Conservation (phyloP, 2,329 filamentous ascomycete genomes). For the Parascedosporium putredinis region DNA sequence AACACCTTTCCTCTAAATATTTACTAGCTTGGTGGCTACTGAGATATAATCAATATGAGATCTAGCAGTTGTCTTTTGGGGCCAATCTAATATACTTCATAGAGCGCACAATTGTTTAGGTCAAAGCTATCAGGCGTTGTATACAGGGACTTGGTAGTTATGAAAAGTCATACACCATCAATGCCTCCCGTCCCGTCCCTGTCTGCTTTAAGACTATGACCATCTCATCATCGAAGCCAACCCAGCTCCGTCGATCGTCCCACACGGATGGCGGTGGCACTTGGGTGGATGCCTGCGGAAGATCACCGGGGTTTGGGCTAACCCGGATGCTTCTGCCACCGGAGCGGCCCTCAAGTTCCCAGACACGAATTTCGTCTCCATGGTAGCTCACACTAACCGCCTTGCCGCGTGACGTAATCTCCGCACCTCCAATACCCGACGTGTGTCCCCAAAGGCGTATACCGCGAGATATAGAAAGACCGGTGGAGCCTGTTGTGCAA, state of each 20-base stretch:
- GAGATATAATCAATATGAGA: no score
- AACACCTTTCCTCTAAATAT: no score
- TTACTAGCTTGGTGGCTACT: no score
- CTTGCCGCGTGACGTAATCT: slow-evolving; percentile 75
- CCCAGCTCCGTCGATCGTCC: slow-evolving; percentile 49
- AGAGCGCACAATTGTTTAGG: no score
- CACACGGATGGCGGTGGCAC: slow-evolving; percentile 16
- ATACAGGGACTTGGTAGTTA: slow-evolving; percentile 13
- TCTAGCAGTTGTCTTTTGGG: no score
- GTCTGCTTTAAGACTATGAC: slow-evolving; percentile 76
- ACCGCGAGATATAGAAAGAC: slow-evolving; percentile 60
- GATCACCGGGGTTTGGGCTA: slow-evolving; percentile 23
- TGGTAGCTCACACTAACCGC: slow-evolving; percentile 77
- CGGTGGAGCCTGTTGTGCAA: slow-evolving; percentile 59
- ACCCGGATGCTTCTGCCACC: slow-evolving; percentile 41
- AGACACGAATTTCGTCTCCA: slow-evolving; percentile 74
- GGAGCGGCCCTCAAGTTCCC: slow-evolving; percentile 72
- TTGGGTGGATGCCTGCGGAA: not conserved
- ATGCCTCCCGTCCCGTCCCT: slow-evolving; percentile 53
- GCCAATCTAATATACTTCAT: no score
- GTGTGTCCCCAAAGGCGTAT: slow-evolving; percentile 85
- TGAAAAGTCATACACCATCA: slow-evolving; percentile 87
- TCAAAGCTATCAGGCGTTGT: no score
- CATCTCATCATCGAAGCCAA: slow-evolving; percentile 86
- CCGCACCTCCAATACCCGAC: slow-evolving; percentile 74